Evolutionary conservation across 495 filamentous ascomycete species (phyloP), one percentile per base, ranked within the genome.

Genomic region (Aeminium ludgeri): DNA sequence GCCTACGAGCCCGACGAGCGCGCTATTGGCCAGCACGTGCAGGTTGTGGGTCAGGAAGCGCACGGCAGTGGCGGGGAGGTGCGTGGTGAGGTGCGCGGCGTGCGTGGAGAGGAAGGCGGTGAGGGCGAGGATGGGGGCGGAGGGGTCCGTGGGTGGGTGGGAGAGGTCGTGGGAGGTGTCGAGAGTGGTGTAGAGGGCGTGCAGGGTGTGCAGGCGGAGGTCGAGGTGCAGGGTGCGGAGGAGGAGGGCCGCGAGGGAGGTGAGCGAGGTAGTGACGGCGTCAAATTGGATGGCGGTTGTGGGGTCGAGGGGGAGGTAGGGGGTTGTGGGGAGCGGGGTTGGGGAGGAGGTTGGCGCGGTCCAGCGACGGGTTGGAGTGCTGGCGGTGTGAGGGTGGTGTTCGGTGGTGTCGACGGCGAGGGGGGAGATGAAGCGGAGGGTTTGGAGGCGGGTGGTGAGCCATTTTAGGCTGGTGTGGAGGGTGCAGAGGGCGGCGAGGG

Each of bases 391-490:
- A 15, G 12, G 30, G 7, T 35, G 30, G 2, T 40, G 27, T 2
- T 32, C 17, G 60, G 48, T 19, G 36, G 40, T 46, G 28, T 74
- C 70, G 3, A 63, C 52, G 1, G 60, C 47, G 10, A 46, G 49
- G 28, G 59, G 52, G 36, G 55, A 81, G 46, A 92, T 78, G 47
- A 80, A 75, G 18, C 87, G 75, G 29, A 96, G 68, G 39, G 80
- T 68, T 10, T 65, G 54, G 13, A 93, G 70, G 56, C 84, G 84
- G 50, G 73, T 78, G 40, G 80, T 76, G 18, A 97, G 76, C 89
- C 89, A 97, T 69, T 89, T 82, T 86, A 94, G 92, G 67, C 87
- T 95, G 44, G 82, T 92, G 55, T 89, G 85, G 16, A 99, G 67
- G 34, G 94, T 71, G 46, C 84, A 94, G 27, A 96, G 61, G 10